phyloP scores from a whole-genome alignment of 192 early-diverging fungal species.

The Linnemannia elongata region DNA sequence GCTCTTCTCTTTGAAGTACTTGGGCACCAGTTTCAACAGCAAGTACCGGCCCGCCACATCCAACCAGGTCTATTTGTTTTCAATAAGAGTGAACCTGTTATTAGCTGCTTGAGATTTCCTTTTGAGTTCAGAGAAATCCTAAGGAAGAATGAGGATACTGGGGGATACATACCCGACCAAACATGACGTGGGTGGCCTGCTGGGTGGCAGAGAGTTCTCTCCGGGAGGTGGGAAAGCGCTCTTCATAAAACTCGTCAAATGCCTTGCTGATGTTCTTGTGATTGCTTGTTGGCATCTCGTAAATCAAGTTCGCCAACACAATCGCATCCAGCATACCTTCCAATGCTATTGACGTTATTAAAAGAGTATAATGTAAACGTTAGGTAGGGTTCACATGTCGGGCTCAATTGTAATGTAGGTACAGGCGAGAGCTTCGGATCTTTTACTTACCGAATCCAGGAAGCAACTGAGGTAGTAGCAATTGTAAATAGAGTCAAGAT shows the following conservation, averaged over 20 bases:
- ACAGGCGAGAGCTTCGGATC: background rate
- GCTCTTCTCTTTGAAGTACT: slow-evolving; percentile 44
- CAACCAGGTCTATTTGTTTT: slow-evolving; percentile 29
- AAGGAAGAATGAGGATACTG: background rate
- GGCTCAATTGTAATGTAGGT: background rate
- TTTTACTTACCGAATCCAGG: slow-evolving; percentile 29
- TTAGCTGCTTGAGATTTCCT: background rate
- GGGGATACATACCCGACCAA: slow-evolving; percentile 23
- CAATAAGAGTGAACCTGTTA: background rate
- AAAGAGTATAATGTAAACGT: background rate
- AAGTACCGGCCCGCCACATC: slow-evolving; percentile 31
- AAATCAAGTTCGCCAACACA: slow-evolving; percentile 24
- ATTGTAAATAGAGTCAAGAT: background rate
- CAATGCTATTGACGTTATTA: background rate
- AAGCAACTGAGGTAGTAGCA: slow-evolving; percentile 1
- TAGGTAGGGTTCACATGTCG: background rate
- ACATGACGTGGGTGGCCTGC: slow-evolving; percentile 23
- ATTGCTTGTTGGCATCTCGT: slow-evolving; percentile 31
- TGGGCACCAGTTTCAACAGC: slow-evolving; percentile 32
- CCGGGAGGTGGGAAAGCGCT: slow-evolving; percentile 18
- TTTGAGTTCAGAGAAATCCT: background rate
- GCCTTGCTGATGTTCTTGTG: slow-evolving; percentile 30
- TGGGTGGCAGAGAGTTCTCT: slow-evolving; percentile 27
- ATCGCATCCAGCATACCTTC: slow-evolving; percentile 35
- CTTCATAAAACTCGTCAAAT: slow-evolving; percentile 31